phyloP scores from a whole-genome alignment of 1,139 yeast species.

The Lodderomyces beijingensis region DNA sequence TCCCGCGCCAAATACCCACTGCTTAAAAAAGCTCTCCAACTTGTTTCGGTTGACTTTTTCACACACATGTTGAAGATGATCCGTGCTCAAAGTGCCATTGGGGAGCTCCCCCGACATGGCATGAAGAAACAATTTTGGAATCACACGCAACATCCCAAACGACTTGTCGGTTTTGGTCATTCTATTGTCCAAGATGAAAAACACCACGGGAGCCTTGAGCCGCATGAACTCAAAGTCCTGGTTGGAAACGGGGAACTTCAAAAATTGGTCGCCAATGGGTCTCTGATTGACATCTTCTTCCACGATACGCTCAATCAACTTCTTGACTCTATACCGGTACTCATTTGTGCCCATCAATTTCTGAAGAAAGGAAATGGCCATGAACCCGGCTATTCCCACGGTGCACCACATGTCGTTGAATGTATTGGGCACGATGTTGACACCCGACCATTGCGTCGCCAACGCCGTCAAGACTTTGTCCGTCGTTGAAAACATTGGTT shows the following conservation, averaged over 20 bases:
- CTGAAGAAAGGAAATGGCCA: conserved; percentile 70
- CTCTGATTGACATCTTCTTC: conserved; percentile 74
- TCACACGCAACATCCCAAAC: conserved; percentile 84
- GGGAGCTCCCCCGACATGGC: conserved; percentile 93
- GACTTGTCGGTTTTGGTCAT: conserved; percentile 96
- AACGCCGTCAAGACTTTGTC: conserved; percentile 65
- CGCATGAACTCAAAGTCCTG: conserved; percentile 59
- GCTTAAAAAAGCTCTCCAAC: conserved; percentile 78
- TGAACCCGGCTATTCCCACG: conserved; percentile 77
- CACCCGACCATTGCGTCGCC: conserved; percentile 92
- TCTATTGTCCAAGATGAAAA: conserved; percentile 79
- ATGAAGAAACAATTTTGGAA: conserved; percentile 87
- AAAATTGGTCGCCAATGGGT: conserved; percentile 69
- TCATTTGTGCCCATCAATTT: conserved; percentile 81
- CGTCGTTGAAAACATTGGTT: conserved; percentile 71
- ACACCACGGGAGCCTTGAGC: conserved; percentile 80
- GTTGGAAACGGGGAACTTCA: conserved; percentile 63
- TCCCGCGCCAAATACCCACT: conserved; percentile 91
- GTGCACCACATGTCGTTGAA: conserved; percentile 91
- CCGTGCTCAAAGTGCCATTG: conserved; percentile 73
- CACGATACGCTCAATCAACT: conserved; percentile 61
- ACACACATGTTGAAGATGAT: conserved; percentile 86
- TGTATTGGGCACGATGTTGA: conserved; percentile 78
- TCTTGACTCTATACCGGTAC: conserved; percentile 65
- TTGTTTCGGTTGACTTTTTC: conserved; percentile 90